A percentile compares a stretch with the other conserved stretches of the same genome.
These are phyloP conservation scores for Rhodomyrtus tomentosa DNA, from an alignment of 345 rosid species.

Conservation along the genomic window DNA sequence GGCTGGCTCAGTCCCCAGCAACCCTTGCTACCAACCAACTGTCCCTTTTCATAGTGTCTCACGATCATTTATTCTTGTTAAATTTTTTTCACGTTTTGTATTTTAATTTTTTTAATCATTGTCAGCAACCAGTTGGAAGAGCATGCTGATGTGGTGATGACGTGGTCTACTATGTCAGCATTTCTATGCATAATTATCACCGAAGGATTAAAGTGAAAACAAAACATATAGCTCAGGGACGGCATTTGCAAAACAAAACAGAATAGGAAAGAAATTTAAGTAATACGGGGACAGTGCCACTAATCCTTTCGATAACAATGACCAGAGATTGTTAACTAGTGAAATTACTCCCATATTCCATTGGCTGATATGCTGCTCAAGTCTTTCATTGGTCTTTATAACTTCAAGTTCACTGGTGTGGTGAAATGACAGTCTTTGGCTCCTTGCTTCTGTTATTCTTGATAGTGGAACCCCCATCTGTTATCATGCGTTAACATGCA, in stretches of 20 bases:
- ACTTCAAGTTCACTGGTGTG: neutral
- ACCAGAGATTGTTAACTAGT: neutral
- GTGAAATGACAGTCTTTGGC: neutral
- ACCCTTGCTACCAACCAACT: neutral
- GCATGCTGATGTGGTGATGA: neutral
- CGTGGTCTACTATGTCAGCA: neutral
- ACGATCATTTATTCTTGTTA: neutral
- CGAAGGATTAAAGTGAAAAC: neutral
- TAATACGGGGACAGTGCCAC: neutral
- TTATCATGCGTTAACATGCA: neutral
- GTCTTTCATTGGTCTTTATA: neutral
- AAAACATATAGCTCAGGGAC: neutral
- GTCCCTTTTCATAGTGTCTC: neutral
- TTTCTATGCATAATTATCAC: neutral
- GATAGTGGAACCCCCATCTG: neutral
- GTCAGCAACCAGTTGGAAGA: neutral
- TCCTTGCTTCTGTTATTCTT: neutral
- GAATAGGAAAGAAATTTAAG: neutral
- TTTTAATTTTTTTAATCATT: neutral
- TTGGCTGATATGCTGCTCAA: neutral
- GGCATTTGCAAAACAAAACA: neutral
- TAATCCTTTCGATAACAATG: neutral
- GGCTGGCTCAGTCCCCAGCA: neutral
- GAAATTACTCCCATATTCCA: neutral
- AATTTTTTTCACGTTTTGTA: neutral